Evolutionary conservation across 768 basidiomycete genomes (phyloP), one percentile per base, ranked within the genome.

Genomic region (Kwoniella sp.): DNA sequence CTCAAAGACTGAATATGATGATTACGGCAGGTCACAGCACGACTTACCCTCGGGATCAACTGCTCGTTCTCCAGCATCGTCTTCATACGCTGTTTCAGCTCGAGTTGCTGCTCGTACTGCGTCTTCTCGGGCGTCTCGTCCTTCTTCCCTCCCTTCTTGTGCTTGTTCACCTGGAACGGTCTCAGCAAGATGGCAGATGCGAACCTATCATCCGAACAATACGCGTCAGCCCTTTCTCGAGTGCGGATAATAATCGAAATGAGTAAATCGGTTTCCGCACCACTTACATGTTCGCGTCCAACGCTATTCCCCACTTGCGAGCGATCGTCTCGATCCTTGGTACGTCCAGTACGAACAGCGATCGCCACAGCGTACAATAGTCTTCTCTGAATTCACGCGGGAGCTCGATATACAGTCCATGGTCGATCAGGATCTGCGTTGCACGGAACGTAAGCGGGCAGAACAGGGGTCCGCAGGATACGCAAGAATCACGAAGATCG

Each of bases 351-450:
- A 80, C 79, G 58, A 82, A 82, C 20, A 83, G 65, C 3, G 78
- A 79, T 29, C 80, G 64, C 92, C 92, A 93, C 4, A 95, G 82
- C 3, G 83, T 81, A 20, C 89, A 88, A 83, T 93, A 95, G 61
- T 94, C 86, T 31, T 84, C 82, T 67, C 86, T 85, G 78, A 96
- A 92, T 1, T 83, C 77, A 20, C 88, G 85, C 17, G 86, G 79
- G 2, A 93, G 85, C 8, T 83, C 83, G 41, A 94, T 90, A 75
- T 95, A 96, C 12, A 97, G 82, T 0, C 94, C 94, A 77, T 97
- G 94, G 76, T 97, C 94, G 71, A 97, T 86, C 13, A 96, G 83
- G 31, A 96, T 89, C 67, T 92, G 83, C 72, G 50, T 8, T 22
- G 12, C 30, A 9, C 90, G 88, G 1, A 87, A 48, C 15, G 41